Evolutionary conservation across 805 yeast species (phyloP), one percentile per base, ranked within the genome.

Genomic region (Yarrowia sp.): DNA sequence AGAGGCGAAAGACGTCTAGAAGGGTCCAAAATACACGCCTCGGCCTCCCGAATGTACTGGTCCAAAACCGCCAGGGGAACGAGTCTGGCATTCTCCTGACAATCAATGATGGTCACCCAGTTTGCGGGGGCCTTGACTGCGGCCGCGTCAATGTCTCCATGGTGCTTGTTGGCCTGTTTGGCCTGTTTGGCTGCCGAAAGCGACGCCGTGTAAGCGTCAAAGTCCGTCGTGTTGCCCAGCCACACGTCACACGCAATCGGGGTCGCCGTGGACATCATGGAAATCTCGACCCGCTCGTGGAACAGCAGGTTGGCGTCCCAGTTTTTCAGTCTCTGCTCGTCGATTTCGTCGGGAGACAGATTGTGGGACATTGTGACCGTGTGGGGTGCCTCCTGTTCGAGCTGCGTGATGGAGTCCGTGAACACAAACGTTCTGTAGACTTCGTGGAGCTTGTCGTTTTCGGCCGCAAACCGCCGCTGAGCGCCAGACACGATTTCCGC

Each of bases 191-290:
- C 34, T 1, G 44, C 47, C 9, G 46, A 34, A 52, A 39, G 42
- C 56, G 39, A 67, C 34, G 44, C 47, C 40, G 43, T 44, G 52
- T 68, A 72, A 33, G 69, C 75, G 74, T 50, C 77, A 75, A 80
- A 69, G 77, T 93, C 97, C 71, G 90, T 86, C 0, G 87, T 79
- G 74, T 93, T 94, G 1, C 98, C 98, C 64, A 89, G 82, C 93
- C 94, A 93, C 7, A 92, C 84, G 60, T 84, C 81, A 10, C 75
- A 64, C 9, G 67, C 70, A 1, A 91, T 79, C 13, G 81, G 83
- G 0, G 95, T 84, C 0, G 96, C 96, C 10, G 91, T 82, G 0
- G 97, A 88, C 93, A 93, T 89, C 74, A 85, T 86, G 0, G 92
- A 81, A 64, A 92, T 88, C 76, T 93, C 97, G n/a, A 90, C 80